Percentiles rank a stretch among this genome's conserved stretches.
Evolutionary conservation across 2,329 filamentous ascomycete genomes (phyloP).

Genomic region (Trichoderma atroviride): DNA sequence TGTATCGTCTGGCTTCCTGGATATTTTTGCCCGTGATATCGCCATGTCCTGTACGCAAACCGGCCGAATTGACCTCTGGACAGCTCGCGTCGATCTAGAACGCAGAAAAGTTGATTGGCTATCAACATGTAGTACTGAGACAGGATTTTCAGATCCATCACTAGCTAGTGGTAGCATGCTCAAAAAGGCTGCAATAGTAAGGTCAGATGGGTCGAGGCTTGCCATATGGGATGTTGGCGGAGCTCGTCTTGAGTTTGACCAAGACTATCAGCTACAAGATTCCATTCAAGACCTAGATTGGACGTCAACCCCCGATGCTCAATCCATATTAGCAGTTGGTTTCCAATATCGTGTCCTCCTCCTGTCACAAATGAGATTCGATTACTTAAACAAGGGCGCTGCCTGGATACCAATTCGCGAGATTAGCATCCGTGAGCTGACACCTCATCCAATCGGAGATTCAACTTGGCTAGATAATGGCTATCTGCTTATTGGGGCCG

Average conservation of each 20-base stretch:
- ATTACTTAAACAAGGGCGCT: slow-evolving; percentile 86
- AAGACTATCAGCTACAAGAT: slow-evolving; percentile 72
- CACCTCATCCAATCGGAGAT: slow-evolving; percentile 88
- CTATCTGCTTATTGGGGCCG: slow-evolving; percentile 82
- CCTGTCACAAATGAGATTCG: slow-evolving; percentile 84
- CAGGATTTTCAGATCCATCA: slow-evolving; percentile 70
- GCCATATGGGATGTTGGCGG: slow-evolving; percentile 91
- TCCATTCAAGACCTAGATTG: slow-evolving; percentile 86
- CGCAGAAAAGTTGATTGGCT: slow-evolving; percentile 75
- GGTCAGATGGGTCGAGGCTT: slow-evolving; percentile 70
- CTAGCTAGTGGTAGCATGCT: slow-evolving; percentile 84
- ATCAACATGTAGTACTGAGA: slow-evolving; percentile 78
- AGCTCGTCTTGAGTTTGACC: slow-evolving; percentile 77
- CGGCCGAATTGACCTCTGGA: slow-evolving; percentile 82
- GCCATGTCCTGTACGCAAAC: slow-evolving; percentile 80
- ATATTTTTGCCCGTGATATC: slow-evolving; percentile 83
- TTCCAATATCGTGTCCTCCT: slow-evolving; percentile 85
- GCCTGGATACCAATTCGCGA: slow-evolving; percentile 86
- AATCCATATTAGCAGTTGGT: slow-evolving; percentile 88
- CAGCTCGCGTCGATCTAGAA: slow-evolving; percentile 68
- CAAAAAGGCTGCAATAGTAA: slow-evolving; percentile 83
- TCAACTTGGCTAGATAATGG: slow-evolving; percentile 89
- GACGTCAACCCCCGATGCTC: slow-evolving; percentile 87
- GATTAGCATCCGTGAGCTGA: slow-evolving; percentile 77
- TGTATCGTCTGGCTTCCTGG: slow-evolving; percentile 75